Conservation (phyloP, 2,329 filamentous ascomycete species). For the Incumbomyces delicatus region DNA sequence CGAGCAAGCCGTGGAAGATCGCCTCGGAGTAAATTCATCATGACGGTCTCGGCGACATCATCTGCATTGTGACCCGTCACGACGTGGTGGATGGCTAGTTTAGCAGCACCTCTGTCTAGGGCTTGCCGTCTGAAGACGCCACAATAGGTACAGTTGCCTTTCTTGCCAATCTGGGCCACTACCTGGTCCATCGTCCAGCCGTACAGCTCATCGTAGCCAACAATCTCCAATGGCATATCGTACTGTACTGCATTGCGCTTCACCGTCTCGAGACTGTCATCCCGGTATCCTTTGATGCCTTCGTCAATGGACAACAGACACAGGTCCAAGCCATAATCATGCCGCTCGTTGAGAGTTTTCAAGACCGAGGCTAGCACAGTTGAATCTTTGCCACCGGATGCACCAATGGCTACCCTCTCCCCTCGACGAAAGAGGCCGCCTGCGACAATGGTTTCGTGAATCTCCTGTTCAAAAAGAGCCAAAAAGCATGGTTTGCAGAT, state of each 20-base stretch:
- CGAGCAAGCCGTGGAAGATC: conserved; percentile 79
- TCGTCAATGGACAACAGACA: conserved; percentile 89
- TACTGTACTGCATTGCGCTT: conserved; percentile 90
- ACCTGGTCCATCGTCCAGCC: conserved; percentile 99
- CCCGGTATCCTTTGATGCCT: conserved; percentile 91
- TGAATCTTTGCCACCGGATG: conserved; percentile 94
- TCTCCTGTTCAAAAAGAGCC: conserved; percentile 76
- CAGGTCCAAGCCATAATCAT: conserved; percentile 77
- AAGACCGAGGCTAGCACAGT: conserved; percentile 91
- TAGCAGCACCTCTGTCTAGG: conserved; percentile 80
- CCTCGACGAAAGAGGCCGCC: conserved; percentile 73
- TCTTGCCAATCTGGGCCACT: conserved; percentile 90
- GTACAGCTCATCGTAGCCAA: conserved; percentile 88
- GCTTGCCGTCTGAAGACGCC: conserved; percentile 93
- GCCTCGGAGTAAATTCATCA: conserved; percentile 92
- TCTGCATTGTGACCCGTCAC: conserved; percentile 97
- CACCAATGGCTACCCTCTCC: conserved; percentile 85
- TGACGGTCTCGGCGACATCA: conserved; percentile 89
- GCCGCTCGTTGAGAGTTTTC: conserved; percentile 84
- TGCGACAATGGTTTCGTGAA: conserved; percentile 81
- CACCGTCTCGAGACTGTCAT: conserved; percentile 92
- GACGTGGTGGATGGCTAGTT: conserved; percentile 79
- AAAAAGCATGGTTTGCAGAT: conserved; percentile 88
- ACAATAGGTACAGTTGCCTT: conserved; percentile 98
- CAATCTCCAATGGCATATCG: conserved; percentile 79